Evolutionary conservation across 176 grass and related monocot genomes (phyloP), one percentile per base, ranked within the genome.

Genomic region (Alloteropsis semialata): DNA sequence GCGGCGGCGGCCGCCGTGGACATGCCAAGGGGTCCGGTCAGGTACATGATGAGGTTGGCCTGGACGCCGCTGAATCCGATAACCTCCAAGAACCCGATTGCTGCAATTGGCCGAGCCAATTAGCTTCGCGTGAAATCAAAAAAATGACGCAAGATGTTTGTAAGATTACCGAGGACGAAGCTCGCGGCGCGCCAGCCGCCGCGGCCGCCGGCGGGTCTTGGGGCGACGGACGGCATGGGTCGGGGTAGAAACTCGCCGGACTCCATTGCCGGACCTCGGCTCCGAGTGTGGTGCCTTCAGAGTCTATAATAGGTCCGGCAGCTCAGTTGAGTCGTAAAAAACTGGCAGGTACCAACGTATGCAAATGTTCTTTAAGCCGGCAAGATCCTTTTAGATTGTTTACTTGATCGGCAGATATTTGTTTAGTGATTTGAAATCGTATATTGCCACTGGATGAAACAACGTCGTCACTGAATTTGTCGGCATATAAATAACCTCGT

Each of bases 151-250:
- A 56, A n/a, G 36, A 7, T 63, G 30, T 5, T 45, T 3, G 14
- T 25, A 32, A 27, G 46, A 39, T 46, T 90, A 94, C 88, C 81
- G 29, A 92, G 74, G 72, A 97, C 81, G 81, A 87, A 89, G 76
- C 89, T 41, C 25, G 90, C 95, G 15, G 90, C 87, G n/a, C 33
- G 81, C 95, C 95, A 94, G 9, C 92, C 76, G 34, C 92, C 94
- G 30, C 76, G 76, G 77, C 49, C 42, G n/a, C 16, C 42, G 30
- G 29, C 28, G 24, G 75, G 39, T 33, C 22, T 30, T 24, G 36
- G 58, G 65, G 1, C 16, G 34, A 34, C 16, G 53, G 43, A 36
- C 34, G 34, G 2, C 34, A 2, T 5, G 5, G 34, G 34, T 36
- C 34, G 34, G 34, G 34, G 34, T 36, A 36, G 3, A 36, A 36